Percentiles rank a stretch among this genome's conserved stretches.
phyloP scores from a whole-genome alignment of 1,284 basidiomycete genomes.

The Caloboletus firmus region DNA sequence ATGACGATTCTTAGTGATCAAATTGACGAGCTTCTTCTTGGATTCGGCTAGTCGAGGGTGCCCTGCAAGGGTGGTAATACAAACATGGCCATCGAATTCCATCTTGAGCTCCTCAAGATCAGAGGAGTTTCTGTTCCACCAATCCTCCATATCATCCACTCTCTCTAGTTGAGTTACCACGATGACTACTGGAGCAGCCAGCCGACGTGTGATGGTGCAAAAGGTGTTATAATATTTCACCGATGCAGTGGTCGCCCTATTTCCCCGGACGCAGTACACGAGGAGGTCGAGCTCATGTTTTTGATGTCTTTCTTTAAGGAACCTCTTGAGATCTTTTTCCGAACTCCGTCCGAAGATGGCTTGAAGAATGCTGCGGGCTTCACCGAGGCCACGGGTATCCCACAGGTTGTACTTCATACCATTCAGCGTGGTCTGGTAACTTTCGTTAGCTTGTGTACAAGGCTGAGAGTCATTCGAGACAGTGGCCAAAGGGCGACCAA shows the following conservation, averaged over 20 bases:
- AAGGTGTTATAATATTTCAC: slow-evolving; percentile 27
- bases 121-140: slow-evolving; percentile 27
- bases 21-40: slow-evolving; percentile 11
- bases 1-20: slow-evolving; percentile 9
- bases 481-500: slow-evolving; percentile 8
- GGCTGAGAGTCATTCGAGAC: slow-evolving; percentile 18
- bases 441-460: slow-evolving; percentile 22
- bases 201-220: slow-evolving; percentile 22
- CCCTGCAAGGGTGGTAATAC: slow-evolving; percentile 19
- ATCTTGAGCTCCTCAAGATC: slow-evolving; percentile 6
- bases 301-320: slow-evolving; percentile 25
- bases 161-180: slow-evolving; percentile 26
- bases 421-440: slow-evolving; percentile 17
- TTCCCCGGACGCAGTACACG: slow-evolving; percentile 30
- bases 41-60: slow-evolving; percentile 16
- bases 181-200: slow-evolving; percentile 29
- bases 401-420: slow-evolving; percentile 21
- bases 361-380: slow-evolving; percentile 7
- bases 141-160: slow-evolving; percentile 23
- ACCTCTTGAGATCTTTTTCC: slow-evolving; percentile 18
- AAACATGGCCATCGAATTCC: slow-evolving; percentile 30
- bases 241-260: slow-evolving; percentile 16
- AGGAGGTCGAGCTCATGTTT: slow-evolving; percentile 29
- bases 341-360: slow-evolving; percentile 12
- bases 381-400: slow-evolving; percentile 34